Evolutionary conservation across 495 filamentous ascomycete species (phyloP), one percentile per base, ranked within the genome.

Genomic region (Zalerion maritima): DNA sequence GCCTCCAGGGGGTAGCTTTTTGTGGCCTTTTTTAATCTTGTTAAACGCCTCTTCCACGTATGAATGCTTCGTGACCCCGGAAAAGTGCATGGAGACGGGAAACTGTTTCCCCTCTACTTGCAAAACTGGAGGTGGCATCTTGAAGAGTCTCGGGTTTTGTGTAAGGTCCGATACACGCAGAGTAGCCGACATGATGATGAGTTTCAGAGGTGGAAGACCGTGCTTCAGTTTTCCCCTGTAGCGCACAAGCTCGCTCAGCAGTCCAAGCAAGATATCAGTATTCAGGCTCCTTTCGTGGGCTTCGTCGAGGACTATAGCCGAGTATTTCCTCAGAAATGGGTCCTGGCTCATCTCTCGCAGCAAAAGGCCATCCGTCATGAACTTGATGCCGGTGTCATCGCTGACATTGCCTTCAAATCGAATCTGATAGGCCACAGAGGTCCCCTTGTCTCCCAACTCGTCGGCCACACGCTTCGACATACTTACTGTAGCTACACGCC

Each of bases 151-250:
- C 14, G 64, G 50, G 38, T 99, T 99, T 34, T 83, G 66, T 2
- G 78, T 80, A 41, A 99, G 87, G 43, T 96, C 87, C 5, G 84
- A 78, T 17, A 94, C 78, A 30, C 82, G 62, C 6, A 96, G 63
- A 1, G 91, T 99, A 13, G 91, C 91, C 26, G 86, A 94, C 91
- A 99, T 99, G 52, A 99, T 92, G 34, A 99, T 71, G 4, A 99
- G 64, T 54, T 94, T 99, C 41, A 99, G 41, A 4, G 84, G 83
- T 41, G 71, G n/a, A n/a, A 72, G 25, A 74, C 52, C n/a, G 60
- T 56, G 0, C n/a, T n/a, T n/a, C n/a, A n/a, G n/a, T n/a, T n/a
- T n/a, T n/a, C 11, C 50, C 45, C 28, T 62, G 55, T 31, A 94
- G 52, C 31, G 83, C 8, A 94, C 78, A 13, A 94, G 86, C 43